Base-by-base conservation (phyloP, 2,329 filamentous ascomycete genomes). In the Phoma sp. region DNA sequence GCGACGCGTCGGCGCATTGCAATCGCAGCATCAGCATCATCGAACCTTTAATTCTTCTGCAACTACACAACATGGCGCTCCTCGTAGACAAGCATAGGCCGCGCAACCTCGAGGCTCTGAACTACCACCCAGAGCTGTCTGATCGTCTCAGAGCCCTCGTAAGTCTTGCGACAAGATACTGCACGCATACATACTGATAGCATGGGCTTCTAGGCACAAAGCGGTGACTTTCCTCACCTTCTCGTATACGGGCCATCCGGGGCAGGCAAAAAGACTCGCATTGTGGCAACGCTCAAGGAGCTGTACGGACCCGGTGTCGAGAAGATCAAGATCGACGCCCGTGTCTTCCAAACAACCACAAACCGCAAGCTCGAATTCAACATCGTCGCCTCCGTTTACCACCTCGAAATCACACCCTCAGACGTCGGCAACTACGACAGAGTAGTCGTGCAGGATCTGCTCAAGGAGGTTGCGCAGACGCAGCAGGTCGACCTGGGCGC, bases 351-450 rank as follows among this genome's bases (percentile, higher is more conserved):
- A 77, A 98, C 95, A 1, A 93, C 87, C 22, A 89, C 89, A 71
- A 98, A 96, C 76, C 91, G 95, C 73, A 99, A 99, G 78, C 88
- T 99, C 67, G 95, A 99, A 78, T 99, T 99, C 84, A 99, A 97
- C 79, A 96, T 99, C 61, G 95, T 99, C 49, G 88, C 93, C 39
- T 98, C 93, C 0, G 87, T 97, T 60, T 99, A 99, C 78, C 95
- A 99, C 76, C 88, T 99, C 66, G 95, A 99, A 75, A 99, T 99
- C 71, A 99, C 95, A 7, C 95, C 95, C 0, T 96, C 91, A 1
- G 95, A 99, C 66, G 95, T 99, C 4, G 95, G 93, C 57, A 96
- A 89, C 75, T 97, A 97, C 70, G 95, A 99, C 76, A 85, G 95
- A 49, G 95, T 99, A 3, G 95, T 99, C 1, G 83, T 99, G 11